Conservation (phyloP, 2,329 filamentous ascomycete species). For the Lachnellula hyalina region DNA sequence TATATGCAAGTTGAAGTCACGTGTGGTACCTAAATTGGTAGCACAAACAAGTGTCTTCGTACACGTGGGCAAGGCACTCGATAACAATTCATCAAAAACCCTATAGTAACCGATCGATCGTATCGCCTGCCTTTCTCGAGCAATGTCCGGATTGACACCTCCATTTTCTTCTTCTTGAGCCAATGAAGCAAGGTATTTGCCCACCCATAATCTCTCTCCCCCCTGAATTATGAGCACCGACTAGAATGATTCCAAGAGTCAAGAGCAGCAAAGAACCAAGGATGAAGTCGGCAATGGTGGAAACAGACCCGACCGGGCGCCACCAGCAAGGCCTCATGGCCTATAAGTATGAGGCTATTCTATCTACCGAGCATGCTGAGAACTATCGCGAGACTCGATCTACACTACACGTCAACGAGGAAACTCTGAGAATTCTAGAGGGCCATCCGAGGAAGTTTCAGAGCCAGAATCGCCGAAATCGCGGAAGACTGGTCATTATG, state of each 20-base stretch:
- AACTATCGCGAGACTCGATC: not conserved
- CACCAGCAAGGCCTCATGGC: not conserved
- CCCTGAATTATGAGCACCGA: not conserved
- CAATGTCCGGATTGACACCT: not conserved
- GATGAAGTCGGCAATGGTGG: slow-evolving; percentile 12
- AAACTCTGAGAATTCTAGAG: slow-evolving; percentile 12
- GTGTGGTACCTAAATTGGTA: not conserved
- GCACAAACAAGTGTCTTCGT: slow-evolving; percentile 1
- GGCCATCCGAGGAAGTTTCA: slow-evolving; percentile 17
- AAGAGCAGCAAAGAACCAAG: not conserved
- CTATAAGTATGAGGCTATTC: slow-evolving; percentile 22
- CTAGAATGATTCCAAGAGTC: not conserved
- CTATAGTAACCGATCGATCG: not conserved
- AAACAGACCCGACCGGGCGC: slow-evolving; percentile 1
- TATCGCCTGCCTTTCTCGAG: not conserved
- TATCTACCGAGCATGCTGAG: slow-evolving; percentile 1
- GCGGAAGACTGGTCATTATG: slow-evolving; percentile 13
- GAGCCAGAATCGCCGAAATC: slow-evolving; percentile 17
- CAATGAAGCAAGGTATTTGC: not conserved
- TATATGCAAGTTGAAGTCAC: not conserved
- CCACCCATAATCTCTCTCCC: too few relatives aligned
- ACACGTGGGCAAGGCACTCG: slow-evolving; percentile 12
- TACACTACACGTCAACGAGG: slow-evolving; percentile 9
- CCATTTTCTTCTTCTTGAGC: not conserved
- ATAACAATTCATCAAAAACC: not conserved